A percentile compares a stretch with the other conserved stretches of the same genome.
Conservation (phyloP, 2,329 filamentous ascomycete genomes). For the Arachnomyces sp. region DNA sequence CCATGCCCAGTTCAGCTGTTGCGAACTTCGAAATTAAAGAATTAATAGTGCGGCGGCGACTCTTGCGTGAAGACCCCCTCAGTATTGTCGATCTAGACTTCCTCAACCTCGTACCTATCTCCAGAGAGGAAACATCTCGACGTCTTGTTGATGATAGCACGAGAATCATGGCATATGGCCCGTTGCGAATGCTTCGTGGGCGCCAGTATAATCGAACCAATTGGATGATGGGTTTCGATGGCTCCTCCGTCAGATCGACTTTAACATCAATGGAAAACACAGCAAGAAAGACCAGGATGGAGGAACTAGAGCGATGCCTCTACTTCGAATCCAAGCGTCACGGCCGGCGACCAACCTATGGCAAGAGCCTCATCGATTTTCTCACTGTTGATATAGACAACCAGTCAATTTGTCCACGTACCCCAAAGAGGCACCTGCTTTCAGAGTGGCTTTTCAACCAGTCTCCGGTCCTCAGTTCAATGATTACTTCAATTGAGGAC, state of each 20-base stretch:
- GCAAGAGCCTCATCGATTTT: conserved; percentile 67
- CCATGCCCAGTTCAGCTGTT: conserved; percentile 72
- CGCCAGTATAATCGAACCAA: conserved; percentile 52
- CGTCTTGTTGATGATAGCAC: conserved; percentile 47
- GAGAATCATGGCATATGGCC: conserved; percentile 61
- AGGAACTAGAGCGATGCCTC: conserved; percentile 72
- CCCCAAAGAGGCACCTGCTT: conserved; percentile 54
- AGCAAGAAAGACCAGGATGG: conserved; percentile 61
- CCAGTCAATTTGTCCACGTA: conserved; percentile 53
- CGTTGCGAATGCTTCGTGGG: conserved; percentile 64
- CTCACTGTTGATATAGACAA: conserved; percentile 58
- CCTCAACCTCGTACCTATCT: conserved; percentile 68
- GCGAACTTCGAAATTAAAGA: conserved; percentile 69
- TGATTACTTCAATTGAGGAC: conserved; percentile 68
- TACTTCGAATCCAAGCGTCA: conserved; percentile 75
- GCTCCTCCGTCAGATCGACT: conserved; percentile 61
- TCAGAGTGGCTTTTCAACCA: conserved; percentile 70
- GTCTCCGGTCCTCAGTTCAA: conserved; percentile 44
- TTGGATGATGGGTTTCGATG: conserved; percentile 55
- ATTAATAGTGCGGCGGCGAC: conserved; percentile 56
- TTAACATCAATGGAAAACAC: conserved; percentile 66
- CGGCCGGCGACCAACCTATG: conserved; percentile 74
- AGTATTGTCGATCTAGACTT: conserved; percentile 64
- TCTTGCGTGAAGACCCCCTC: conserved; percentile 58
- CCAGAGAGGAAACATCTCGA: conserved; percentile 58